phyloP scores from a whole-genome alignment of 2,329 filamentous ascomycete species.

The Dryadomyces quercus-mongolicae region DNA sequence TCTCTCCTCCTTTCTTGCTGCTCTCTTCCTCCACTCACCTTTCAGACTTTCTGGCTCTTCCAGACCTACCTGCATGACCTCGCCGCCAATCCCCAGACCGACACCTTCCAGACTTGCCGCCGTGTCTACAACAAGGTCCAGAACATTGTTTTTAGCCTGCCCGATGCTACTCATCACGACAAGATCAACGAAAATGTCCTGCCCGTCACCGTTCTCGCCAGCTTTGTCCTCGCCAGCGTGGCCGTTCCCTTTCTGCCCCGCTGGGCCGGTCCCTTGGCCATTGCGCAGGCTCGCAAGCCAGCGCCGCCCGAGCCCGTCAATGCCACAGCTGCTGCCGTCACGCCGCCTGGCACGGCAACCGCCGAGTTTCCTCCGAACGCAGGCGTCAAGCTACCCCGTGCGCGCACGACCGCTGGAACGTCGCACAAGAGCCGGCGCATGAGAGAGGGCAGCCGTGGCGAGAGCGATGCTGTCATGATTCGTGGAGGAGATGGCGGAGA shows the following conservation, averaged over 20 bases:
- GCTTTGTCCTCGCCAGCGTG: constrained; percentile 66
- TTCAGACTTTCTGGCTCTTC: constrained; percentile 79
- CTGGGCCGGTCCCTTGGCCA: constrained; percentile 68
- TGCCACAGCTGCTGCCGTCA: constrained; percentile 13
- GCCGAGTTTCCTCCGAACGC: constrained; percentile 3
- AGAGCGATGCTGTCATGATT: background rate
- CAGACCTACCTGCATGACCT: constrained; percentile 81
- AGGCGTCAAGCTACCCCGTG: constrained; percentile 42
- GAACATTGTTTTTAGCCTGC: constrained; percentile 71
- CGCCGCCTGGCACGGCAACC: constrained; percentile 1
- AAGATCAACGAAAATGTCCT: constrained; percentile 73
- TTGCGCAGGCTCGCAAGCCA: constrained; percentile 70
- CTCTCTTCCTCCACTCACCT: constrained; percentile 10
- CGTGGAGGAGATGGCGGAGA: too few species aligned
- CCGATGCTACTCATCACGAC: constrained; percentile 55
- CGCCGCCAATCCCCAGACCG: constrained; percentile 59
- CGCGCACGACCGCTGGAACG: constrained; percentile 50
- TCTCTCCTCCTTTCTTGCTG: background rate
- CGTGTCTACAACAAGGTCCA: constrained; percentile 82
- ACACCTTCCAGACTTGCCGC: constrained; percentile 70
- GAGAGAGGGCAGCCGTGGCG: constrained; percentile 22
- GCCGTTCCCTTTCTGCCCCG: constrained; percentile 63
- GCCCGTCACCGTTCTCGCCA: constrained; percentile 69
- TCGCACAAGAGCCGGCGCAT: constrained; percentile 37
- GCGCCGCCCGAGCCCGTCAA: constrained; percentile 43